Base-by-base conservation (phyloP, 805 yeast genomes). In the Schwanniomyces occidentalis region DNA sequence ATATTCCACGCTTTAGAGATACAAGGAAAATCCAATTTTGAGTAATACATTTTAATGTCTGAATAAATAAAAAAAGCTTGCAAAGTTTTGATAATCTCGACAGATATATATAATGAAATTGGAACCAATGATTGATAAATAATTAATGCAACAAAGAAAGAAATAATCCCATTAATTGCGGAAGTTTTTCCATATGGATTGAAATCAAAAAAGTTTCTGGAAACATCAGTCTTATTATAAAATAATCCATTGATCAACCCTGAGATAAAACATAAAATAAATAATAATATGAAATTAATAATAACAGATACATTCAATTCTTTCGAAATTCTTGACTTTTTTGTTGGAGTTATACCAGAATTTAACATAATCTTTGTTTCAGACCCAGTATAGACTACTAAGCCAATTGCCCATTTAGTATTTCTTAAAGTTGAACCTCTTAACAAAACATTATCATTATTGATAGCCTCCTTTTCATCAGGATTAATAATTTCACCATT, bases 1-100 rank as follows among this genome's bases (percentile, higher is more conserved):
- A 85, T 81, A 42, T 80, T 80, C 95, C 95, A 85, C 1, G 90
- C 75, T 48, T 84, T 83, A 2, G 95, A 91, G 1, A 80, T 73
- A 56, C 91, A 83, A 0, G 91, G 89, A 51, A 76, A 82, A 57
- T 85, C 89, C 30, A 82, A 61, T 36, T 59, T 71, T 34, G 72
- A 80, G 48, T 84, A 81, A 52, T 85, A 85, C 82, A 85, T 79
- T 39, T 75, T 69, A 17, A 71, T 62, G 55, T 85, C 95, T 2
- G 83, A 73, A 55, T 74, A 82, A 44, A 85, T 85, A 62, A 84
- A 84, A 44, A 69, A 80, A 0, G 90, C 91, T 52, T 85, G 90
- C 13, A 76, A 62, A 1, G 91, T 82, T 49, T 85, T 83, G 58
- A 85, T 80, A 44, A 85, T 84, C 56, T 85, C 95, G 46, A 85